Conservation (phyloP, 495 filamentous ascomycete genomes). For the Aspergillus ellipticus region DNA sequence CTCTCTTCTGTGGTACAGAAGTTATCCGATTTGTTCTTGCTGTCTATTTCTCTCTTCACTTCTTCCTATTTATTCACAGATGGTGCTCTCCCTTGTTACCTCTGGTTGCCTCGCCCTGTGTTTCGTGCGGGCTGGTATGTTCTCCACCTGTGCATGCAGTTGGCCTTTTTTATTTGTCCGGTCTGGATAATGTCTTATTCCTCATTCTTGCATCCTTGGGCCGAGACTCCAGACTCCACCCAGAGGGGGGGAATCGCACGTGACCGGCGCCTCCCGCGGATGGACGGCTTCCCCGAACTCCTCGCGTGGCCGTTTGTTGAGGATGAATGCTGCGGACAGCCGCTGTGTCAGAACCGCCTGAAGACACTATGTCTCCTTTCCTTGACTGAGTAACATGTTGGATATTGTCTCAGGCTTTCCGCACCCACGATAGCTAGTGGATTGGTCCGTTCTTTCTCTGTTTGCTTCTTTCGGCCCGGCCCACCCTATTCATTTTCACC, state of each 20-base stretch:
- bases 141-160: too few relatives aligned
- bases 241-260: conserved; percentile 3
- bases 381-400: conserved; percentile 1
- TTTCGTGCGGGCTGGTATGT: too few relatives aligned
- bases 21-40: too few relatives aligned
- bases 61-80: too few relatives aligned
- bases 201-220: too few relatives aligned
- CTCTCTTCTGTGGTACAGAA: too few relatives aligned
- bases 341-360: background rate
- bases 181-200: background rate
- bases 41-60: too few relatives aligned
- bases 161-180: background rate
- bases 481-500: background rate
- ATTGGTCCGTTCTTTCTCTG: background rate
- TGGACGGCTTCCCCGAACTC: conserved; percentile 4
- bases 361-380: conserved; percentile 4
- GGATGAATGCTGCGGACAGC: conserved; percentile 3
- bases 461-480: background rate
- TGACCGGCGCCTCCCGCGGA: conserved; percentile 11
- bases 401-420: background rate
- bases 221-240: too few relatives aligned
- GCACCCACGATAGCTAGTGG: background rate
- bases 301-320: conserved; percentile 1
- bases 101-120: too few relatives aligned
- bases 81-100: too few relatives aligned